A percentile compares a stretch with the other conserved stretches of the same genome.
Evolutionary conservation across 805 yeast species (phyloP).

Genomic region (Metschnikowia borealis): DNA sequence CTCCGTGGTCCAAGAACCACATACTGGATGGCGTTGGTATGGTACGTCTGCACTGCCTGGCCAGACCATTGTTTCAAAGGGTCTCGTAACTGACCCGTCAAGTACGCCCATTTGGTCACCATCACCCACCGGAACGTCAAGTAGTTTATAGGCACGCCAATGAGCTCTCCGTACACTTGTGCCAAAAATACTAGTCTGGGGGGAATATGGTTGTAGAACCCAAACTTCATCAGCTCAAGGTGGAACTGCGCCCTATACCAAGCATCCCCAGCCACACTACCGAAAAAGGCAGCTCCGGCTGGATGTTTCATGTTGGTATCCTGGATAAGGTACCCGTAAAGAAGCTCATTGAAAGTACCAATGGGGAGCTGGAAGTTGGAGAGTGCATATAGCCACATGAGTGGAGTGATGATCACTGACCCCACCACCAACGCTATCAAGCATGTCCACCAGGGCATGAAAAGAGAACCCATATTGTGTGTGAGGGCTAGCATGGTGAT

Average conservation of each 20-base stretch:
- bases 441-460: conserved; percentile 43
- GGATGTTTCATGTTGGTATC: conserved; percentile 35
- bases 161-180: conserved; percentile 48
- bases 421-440: conserved; percentile 44
- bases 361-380: conserved; percentile 51
- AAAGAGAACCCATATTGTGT: conserved; percentile 21
- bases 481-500: conserved; percentile 8
- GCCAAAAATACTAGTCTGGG: conserved; percentile 49
- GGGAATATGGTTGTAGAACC: conserved; percentile 51
- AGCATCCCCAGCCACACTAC: conserved; percentile 51
- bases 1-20: conserved; percentile 48
- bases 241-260: conserved; percentile 49
- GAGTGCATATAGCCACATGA: conserved; percentile 47
- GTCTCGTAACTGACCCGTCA: conserved; percentile 33
- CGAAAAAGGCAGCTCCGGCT: conserved; percentile 46
- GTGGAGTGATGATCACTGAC: conserved; percentile 43
- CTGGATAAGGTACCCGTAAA: conserved; percentile 46
- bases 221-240: conserved; percentile 41
- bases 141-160: conserved; percentile 53
- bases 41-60: conserved; percentile 37
- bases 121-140: conserved; percentile 47
- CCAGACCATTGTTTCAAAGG: conserved; percentile 54
- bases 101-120: conserved; percentile 33
- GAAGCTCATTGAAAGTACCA: conserved; percentile 48
- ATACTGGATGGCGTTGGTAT: conserved; percentile 49